phyloP scores from a whole-genome alignment of 1,284 basidiomycete species.

The Sphagnurus paluster region DNA sequence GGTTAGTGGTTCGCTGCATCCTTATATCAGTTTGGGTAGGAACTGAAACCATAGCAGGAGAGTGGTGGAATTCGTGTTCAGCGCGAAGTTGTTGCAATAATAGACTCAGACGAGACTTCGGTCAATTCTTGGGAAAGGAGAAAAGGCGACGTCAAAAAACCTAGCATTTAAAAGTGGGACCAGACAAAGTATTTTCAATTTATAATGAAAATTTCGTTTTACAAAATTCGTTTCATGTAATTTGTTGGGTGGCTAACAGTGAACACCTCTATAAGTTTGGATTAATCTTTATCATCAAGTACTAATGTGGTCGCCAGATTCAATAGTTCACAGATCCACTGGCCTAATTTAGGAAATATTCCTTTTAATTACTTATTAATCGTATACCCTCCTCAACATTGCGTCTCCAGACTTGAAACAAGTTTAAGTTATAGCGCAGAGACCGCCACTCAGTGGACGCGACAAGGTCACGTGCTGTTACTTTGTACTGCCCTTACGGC shows the following conservation, averaged over 20 bases:
- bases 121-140: constrained; percentile 15
- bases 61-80: constrained; percentile 17
- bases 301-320: not conserved
- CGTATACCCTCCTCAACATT: too few relatives aligned
- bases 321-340: not conserved
- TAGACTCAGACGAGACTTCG: constrained; percentile 16
- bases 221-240: too few relatives aligned
- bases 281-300: not conserved
- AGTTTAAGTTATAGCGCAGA: not conserved
- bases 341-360: too few relatives aligned
- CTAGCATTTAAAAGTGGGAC: constrained; percentile 2
- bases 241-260: too few relatives aligned
- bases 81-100: constrained; percentile 17
- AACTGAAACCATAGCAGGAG: constrained; percentile 4
- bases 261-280: not conserved
- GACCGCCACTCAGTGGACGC: not conserved
- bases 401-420: not conserved
- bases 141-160: constrained; percentile 6
- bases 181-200: not conserved
- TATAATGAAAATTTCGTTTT: too few relatives aligned
- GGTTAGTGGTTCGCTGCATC: constrained; percentile 1
- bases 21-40: not conserved
- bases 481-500: not conserved
- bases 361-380: too few relatives aligned
- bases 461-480: constrained; percentile 5